phyloP scores from a whole-genome alignment of 345 rosid species.

The Populus davidiana region DNA sequence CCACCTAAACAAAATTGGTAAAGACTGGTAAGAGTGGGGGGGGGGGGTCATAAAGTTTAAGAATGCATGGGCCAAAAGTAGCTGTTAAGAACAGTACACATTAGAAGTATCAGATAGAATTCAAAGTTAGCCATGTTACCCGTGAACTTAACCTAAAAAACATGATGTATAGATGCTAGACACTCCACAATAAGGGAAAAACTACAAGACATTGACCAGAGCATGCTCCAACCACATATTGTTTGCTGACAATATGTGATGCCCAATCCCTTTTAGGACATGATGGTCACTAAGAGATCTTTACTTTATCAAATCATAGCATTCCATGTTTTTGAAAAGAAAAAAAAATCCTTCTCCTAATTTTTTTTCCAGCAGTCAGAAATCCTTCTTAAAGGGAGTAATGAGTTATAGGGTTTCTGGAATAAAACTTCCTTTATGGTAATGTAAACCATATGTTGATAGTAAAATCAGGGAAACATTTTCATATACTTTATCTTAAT shows the following conservation, averaged over 20 bases:
- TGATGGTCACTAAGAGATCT: not conserved
- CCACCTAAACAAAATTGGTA: constrained; percentile 49
- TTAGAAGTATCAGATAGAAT: not conserved
- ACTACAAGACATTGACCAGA: not conserved
- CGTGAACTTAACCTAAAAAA: too few relatives aligned
- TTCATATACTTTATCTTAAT: not conserved
- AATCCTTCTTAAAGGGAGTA: not conserved
- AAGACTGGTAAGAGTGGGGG: not conserved
- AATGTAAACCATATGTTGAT: not conserved
- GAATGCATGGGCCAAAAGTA: not conserved
- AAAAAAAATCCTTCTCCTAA: too few relatives aligned
- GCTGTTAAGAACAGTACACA: not conserved
- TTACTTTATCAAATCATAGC: not conserved
- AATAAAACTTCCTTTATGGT: not conserved
- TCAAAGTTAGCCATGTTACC: not conserved
- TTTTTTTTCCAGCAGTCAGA: too few relatives aligned
- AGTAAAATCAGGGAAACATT: not conserved
- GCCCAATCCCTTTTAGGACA: not conserved
- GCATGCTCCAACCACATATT: not conserved
- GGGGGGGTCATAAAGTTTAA: not conserved
- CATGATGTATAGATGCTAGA: too few relatives aligned
- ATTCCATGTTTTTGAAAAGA: too few relatives aligned
- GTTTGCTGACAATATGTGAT: not conserved
- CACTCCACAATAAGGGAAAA: too few relatives aligned
- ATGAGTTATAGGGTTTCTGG: not conserved